Conservation (phyloP, 2,329 filamentous ascomycete genomes). For the Fusarium armeniacum region DNA sequence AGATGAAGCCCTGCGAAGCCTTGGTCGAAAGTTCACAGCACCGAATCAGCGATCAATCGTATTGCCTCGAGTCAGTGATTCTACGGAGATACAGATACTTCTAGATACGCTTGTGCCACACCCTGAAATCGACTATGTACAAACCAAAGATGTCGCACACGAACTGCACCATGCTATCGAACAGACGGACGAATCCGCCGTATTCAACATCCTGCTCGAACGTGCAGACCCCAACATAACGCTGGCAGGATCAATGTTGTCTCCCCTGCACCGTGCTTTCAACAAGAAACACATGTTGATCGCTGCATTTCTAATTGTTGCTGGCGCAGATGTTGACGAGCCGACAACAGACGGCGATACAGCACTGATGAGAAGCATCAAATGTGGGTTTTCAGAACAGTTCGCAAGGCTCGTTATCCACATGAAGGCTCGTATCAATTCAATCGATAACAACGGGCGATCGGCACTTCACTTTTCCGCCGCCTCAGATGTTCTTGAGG, state of each 20-base stretch:
- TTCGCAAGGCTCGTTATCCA: constrained; percentile 48
- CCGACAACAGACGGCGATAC: constrained; percentile 49
- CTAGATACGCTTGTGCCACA: constrained; percentile 48
- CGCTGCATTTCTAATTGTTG: constrained; percentile 49
- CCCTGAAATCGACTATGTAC: constrained; percentile 41
- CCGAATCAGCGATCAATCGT: constrained; percentile 45
- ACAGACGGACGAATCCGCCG: constrained; percentile 44
- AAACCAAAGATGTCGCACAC: constrained; percentile 42
- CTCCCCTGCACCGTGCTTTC: constrained; percentile 49
- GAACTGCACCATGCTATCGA: constrained; percentile 48
- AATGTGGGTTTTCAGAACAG: constrained; percentile 49
- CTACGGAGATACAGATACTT: constrained; percentile 49
- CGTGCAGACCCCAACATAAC: constrained; percentile 49
- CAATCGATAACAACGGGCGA: constrained; percentile 47
- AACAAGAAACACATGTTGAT: constrained; percentile 48
- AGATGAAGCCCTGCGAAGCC: constrained; percentile 46
- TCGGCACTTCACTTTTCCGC: constrained; percentile 50
- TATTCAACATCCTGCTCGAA: constrained; percentile 46
- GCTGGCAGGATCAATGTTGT: constrained; percentile 48
- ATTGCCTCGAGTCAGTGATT: constrained; percentile 49
- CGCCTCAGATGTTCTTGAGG: constrained; percentile 48
- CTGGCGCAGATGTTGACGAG: constrained; percentile 49
- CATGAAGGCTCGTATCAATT: constrained; percentile 44
- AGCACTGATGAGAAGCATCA: constrained; percentile 49
- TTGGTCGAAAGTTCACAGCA: constrained; percentile 45